Percentiles rank a stretch among this genome's conserved stretches.
phyloP scores from a whole-genome alignment of 2,329 filamentous ascomycete species.

The Helicocarpus griseus region DNA sequence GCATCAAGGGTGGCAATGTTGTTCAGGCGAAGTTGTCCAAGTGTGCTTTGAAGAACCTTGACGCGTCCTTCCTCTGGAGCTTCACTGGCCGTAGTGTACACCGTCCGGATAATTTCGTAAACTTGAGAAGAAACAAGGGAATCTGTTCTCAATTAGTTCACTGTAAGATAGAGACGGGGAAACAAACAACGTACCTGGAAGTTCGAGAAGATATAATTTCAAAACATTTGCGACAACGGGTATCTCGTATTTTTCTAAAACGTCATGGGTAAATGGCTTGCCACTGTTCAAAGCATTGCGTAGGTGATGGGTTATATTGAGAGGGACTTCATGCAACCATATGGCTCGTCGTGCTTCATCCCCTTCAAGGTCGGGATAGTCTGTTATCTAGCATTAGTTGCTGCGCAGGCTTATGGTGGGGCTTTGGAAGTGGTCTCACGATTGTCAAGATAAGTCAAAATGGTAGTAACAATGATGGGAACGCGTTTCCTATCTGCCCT shows the following conservation, averaged over 20 bases:
- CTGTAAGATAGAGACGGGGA: background rate
- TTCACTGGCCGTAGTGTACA: conserved; percentile 75
- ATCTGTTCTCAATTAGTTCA: conserved; percentile 52
- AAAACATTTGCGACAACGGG: conserved; percentile 86
- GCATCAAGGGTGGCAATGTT: conserved; percentile 99
- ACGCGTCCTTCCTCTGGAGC: conserved; percentile 69
- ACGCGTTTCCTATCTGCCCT: conserved; percentile 92
- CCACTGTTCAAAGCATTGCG: conserved; percentile 78
- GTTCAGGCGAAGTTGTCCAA: conserved; percentile 85
- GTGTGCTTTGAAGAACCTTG: conserved; percentile 86
- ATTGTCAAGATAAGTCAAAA: conserved; percentile 90
- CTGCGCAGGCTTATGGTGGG: conserved; percentile 1
- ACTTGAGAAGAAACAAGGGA: conserved; percentile 97
- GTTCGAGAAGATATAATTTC: conserved; percentile 88
- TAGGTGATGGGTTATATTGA: conserved; percentile 74
- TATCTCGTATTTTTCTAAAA: conserved; percentile 81
- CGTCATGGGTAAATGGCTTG: conserved; percentile 63
- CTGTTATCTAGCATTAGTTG: conserved; percentile 18
- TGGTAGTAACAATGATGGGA: conserved; percentile 80
- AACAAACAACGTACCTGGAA: conserved; percentile 67
- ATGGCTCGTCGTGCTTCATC: conserved; percentile 87
- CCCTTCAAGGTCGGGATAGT: conserved; percentile 94
- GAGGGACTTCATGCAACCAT: conserved; percentile 87
- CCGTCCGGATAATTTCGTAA: conserved; percentile 96
- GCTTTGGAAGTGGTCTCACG: conserved; percentile 33